These are phyloP conservation scores for Coniochaeta sp. DNA, from an alignment of 2,329 filamentous ascomycete genomes.

Conservation along the genomic window DNA sequence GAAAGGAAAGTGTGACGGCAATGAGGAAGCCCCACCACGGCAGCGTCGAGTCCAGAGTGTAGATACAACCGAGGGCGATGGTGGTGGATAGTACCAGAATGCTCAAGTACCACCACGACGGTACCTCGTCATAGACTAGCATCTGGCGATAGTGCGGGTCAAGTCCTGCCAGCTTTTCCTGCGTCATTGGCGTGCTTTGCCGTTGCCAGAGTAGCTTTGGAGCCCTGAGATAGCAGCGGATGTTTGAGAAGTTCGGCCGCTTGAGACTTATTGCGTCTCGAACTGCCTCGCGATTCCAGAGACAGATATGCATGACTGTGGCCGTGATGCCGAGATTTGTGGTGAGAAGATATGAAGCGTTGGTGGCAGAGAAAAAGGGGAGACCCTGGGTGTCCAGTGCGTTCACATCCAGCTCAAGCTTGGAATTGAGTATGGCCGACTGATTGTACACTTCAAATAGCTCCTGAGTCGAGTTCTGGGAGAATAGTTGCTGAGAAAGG, in stretches of 20 bases:
- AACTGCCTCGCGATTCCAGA: slow-evolving; percentile 31
- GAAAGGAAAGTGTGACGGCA: slow-evolving; percentile 23
- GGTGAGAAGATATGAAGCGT: slow-evolving; percentile 31
- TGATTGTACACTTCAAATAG: slow-evolving; percentile 32
- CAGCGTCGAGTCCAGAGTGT: slow-evolving; percentile 25
- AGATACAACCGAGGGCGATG: slow-evolving; percentile 29
- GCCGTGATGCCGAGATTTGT: slow-evolving; percentile 39
- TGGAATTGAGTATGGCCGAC: slow-evolving; percentile 28
- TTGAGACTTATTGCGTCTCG: slow-evolving; percentile 21
- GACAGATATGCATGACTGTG: slow-evolving; percentile 33
- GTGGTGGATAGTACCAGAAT: slow-evolving; percentile 25
- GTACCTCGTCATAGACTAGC: slow-evolving; percentile 31
- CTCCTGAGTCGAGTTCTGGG: slow-evolving; percentile 21
- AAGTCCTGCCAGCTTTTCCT: slow-evolving; percentile 1
- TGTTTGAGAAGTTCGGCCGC: neutral
- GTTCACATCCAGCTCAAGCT: slow-evolving; percentile 27
- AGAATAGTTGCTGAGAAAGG: slow-evolving; percentile 30
- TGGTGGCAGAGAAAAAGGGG: slow-evolving; percentile 32
- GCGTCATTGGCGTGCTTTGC: neutral
- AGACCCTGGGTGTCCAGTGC: slow-evolving; percentile 26
- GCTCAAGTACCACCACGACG: slow-evolving; percentile 32
- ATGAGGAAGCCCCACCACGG: slow-evolving; percentile 36
- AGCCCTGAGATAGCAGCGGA: neutral
- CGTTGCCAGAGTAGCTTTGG: neutral
- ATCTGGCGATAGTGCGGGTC: slow-evolving; percentile 36